Conservation (phyloP, 2,329 filamentous ascomycete species). For the Trichoderma sp. region DNA sequence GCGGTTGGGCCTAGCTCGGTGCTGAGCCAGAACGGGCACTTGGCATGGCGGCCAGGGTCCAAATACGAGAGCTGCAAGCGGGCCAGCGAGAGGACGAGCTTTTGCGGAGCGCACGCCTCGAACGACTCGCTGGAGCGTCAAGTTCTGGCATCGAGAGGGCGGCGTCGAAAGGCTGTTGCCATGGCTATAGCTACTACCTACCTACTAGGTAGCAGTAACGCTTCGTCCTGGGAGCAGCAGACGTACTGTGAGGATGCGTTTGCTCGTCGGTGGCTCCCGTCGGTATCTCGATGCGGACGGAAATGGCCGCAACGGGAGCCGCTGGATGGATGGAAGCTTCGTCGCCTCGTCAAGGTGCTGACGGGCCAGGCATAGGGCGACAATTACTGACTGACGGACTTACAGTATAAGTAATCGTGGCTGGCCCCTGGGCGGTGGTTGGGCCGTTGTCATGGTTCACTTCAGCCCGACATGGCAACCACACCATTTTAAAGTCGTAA, state of each 20-base stretch:
- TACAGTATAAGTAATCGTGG: not conserved
- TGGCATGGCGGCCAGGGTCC: not conserved
- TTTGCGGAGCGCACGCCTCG: not conserved
- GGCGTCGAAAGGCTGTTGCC: not conserved
- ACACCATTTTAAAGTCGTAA: not conserved
- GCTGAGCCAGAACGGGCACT: not conserved
- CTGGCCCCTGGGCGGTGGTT: constrained; percentile 4
- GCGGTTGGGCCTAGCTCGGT: not conserved
- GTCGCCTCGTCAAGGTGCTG: not conserved
- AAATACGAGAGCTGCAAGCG: constrained; percentile 19
- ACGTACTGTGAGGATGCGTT: not conserved
- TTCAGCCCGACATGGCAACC: not conserved
- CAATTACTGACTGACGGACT: not conserved
- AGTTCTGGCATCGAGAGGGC: not conserved
- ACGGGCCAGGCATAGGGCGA: not conserved
- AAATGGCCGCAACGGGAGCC: constrained; percentile 7
- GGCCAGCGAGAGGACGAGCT: not conserved
- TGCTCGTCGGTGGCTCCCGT: not conserved
- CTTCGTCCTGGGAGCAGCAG: not conserved
- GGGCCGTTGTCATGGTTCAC: not conserved
- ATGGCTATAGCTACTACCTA: too few species aligned
- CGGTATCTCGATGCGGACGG: not conserved
- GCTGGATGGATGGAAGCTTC: not conserved
- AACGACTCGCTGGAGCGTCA: not conserved
- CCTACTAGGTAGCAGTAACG: too few species aligned